These are phyloP conservation scores for Recurvomyces mirabilis DNA, from an alignment of 495 filamentous ascomycete genomes.

Conservation along the genomic window DNA sequence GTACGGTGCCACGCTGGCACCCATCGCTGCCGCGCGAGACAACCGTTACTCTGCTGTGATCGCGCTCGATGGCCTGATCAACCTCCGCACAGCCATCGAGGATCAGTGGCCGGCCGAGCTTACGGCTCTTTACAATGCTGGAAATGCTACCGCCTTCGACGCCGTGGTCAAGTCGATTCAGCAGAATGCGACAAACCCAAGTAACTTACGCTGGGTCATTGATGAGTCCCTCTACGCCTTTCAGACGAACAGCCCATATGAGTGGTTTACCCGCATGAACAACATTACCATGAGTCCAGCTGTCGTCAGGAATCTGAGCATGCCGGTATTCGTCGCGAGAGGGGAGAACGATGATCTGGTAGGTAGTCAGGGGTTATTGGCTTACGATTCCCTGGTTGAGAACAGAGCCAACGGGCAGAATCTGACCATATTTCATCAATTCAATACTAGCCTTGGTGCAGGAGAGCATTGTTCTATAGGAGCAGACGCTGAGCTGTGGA, in stretches of 20 bases:
- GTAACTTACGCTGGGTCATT: not conserved
- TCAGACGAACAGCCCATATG: not conserved
- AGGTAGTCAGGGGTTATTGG: not conserved
- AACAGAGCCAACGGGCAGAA: not conserved
- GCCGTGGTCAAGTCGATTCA: not conserved
- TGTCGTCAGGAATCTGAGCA: not conserved
- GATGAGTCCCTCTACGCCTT: not conserved
- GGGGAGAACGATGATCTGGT: not conserved
- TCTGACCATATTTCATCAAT: not conserved
- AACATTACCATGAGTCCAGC: not conserved
- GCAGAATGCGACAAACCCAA: not conserved
- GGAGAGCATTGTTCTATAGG: constrained; percentile 6
- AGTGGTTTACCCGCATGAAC: not conserved
- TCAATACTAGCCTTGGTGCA: constrained; percentile 3
- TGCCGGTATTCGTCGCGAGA: constrained; percentile 2
- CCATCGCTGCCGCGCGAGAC: constrained; percentile 34
- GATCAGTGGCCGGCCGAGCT: not conserved
- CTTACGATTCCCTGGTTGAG: not conserved
- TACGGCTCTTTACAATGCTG: not conserved
- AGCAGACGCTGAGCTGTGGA: constrained; percentile 2
- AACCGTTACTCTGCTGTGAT: constrained; percentile 34
- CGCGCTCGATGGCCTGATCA: constrained; percentile 30
- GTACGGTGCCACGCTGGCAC: constrained; percentile 30
- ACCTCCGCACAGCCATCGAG: not conserved
- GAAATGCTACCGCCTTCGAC: constrained; percentile 1